These are phyloP conservation scores for Calvatia gigantea DNA, from an alignment of 768 basidiomycete genomes.

Conservation along the genomic window DNA sequence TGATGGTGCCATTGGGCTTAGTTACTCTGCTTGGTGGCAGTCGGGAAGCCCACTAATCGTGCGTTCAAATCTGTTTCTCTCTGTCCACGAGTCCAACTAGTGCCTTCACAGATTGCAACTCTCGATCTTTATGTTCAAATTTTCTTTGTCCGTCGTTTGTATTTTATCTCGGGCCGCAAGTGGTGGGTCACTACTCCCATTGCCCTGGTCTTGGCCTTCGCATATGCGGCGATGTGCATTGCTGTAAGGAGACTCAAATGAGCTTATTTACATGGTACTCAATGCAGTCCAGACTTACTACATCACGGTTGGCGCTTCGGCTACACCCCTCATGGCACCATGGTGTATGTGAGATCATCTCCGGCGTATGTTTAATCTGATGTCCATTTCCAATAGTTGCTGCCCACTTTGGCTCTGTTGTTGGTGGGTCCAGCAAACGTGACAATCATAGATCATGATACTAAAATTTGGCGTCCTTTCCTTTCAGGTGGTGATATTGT, in stretches of 20 bases:
- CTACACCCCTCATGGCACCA: constrained; percentile 16
- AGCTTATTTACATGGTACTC: background rate
- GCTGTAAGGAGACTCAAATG: constrained; percentile 20
- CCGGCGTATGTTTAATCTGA: background rate
- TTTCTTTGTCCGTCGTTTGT: constrained; percentile 30
- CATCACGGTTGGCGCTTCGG: constrained; percentile 18
- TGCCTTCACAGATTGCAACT: constrained; percentile 22
- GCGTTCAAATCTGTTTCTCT: background rate
- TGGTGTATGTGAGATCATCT: constrained; percentile 26
- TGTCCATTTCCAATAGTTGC: background rate
- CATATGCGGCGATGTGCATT: constrained; percentile 24
- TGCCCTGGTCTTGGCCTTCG: constrained; percentile 22
- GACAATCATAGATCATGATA: too few species aligned
- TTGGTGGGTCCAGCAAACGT: constrained; percentile 1
- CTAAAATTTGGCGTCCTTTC: background rate
- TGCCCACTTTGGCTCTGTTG: constrained; percentile 9
- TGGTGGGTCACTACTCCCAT: constrained; percentile 23
- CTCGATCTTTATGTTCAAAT: constrained; percentile 31
- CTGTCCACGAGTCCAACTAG: background rate
- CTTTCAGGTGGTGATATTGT: constrained; percentile 26
- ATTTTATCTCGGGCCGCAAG: constrained; percentile 22
- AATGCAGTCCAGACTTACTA: constrained; percentile 22
- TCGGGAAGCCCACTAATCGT: constrained; percentile 28
- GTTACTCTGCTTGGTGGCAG: constrained; percentile 31
- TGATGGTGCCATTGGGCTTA: constrained; percentile 25